These are phyloP conservation scores for Xylariaceae sp. DNA, from an alignment of 2,329 filamentous ascomycete genomes.

Conservation along the genomic window DNA sequence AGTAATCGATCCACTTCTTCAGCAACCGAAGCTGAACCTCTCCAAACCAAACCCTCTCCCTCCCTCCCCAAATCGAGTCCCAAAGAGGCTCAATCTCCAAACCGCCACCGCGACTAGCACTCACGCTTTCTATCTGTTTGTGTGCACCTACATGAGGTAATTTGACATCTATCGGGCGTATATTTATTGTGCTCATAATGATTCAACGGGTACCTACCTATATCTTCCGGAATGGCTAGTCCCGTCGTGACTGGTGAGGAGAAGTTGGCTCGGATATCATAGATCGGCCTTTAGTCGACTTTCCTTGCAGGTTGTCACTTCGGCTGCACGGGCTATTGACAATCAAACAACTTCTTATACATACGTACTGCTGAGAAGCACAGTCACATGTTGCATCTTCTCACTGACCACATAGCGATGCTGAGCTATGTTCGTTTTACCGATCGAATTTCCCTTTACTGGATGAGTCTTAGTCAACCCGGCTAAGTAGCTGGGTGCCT, in stretches of 20 bases:
- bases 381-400: background rate
- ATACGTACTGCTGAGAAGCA: background rate
- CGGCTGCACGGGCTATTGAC: background rate
- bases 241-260: background rate
- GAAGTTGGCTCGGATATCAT: background rate
- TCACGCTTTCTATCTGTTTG: background rate
- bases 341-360: background rate
- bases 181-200: no score
- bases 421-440: background rate
- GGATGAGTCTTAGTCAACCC: background rate
- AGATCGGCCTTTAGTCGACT: background rate
- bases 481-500: background rate
- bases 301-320: background rate
- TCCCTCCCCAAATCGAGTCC: background rate
- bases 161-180: no score
- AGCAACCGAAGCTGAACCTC: conserved; percentile 5
- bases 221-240: no score
- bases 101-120: background rate
- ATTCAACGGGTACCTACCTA: no score
- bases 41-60: conserved; percentile 2
- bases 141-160: no score
- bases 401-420: background rate
- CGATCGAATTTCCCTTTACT: background rate
- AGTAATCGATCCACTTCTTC: background rate
- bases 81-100: background rate